Percentiles rank a stretch among this genome's conserved stretches.
Evolutionary conservation across 108 stramenopile genomes (phyloP).

Genomic region (Pseudonitzschia multiseries): DNA sequence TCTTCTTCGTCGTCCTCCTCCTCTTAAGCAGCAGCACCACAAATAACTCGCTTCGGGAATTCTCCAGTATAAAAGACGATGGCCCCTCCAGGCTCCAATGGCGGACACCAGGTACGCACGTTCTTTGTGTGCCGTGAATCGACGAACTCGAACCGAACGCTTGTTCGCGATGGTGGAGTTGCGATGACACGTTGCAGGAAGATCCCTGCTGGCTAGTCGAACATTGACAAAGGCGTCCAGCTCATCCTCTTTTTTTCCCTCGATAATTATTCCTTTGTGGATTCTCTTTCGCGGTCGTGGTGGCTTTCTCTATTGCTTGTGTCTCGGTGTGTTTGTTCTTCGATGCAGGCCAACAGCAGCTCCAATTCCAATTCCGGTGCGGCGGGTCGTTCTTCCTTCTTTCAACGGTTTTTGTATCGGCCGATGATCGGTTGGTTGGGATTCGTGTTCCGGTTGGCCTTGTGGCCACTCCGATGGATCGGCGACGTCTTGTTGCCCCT

Average conservation of each 20-base stretch:
- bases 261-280: too few relatives aligned
- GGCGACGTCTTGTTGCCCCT: slow-evolving; percentile 46
- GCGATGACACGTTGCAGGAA: too few relatives aligned
- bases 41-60: not conserved
- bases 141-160: not conserved
- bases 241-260: too few relatives aligned
- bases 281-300: too few relatives aligned
- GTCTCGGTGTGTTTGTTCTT: not conserved
- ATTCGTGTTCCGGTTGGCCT: slow-evolving; percentile 28
- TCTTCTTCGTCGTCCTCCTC: too few relatives aligned
- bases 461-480: slow-evolving; percentile 51
- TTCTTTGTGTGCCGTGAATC: not conserved
- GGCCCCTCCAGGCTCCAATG: not conserved
- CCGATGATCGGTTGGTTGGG: slow-evolving; percentile 6
- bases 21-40: too few relatives aligned
- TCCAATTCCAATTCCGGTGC: not conserved
- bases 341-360: not conserved
- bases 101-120: not conserved
- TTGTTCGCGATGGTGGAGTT: too few relatives aligned
- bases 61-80: not conserved
- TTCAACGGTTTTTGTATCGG: not conserved
- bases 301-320: too few relatives aligned
- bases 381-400: not conserved
- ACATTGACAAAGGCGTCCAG: too few relatives aligned
- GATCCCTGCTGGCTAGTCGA: too few relatives aligned